Conservation (phyloP, 2,329 filamentous ascomycete genomes). For the Fusarium sambucinum region DNA sequence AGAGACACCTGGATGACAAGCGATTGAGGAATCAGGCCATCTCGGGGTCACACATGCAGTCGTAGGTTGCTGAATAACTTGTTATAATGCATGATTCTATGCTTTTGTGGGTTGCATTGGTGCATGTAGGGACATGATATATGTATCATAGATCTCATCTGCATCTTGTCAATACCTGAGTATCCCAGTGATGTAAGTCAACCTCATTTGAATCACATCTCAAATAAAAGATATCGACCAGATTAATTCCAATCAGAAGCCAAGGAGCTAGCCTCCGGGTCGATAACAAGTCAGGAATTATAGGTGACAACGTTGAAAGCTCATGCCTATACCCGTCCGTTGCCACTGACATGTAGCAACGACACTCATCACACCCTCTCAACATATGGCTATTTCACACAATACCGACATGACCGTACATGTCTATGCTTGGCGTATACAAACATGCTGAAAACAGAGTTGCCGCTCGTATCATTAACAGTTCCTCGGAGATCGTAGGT, state of each 20-base stretch:
- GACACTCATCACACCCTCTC: conserved; percentile 9
- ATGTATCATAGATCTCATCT: conserved; percentile 40
- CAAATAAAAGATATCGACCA: not conserved
- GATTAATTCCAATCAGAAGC: conserved; percentile 9
- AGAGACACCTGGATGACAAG: conserved; percentile 20
- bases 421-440: conserved; percentile 9
- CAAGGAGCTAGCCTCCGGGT: not conserved
- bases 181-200: not conserved
- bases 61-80: conserved; percentile 19
- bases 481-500: conserved; percentile 24
- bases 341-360: conserved; percentile 13
- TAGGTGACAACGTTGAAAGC: conserved; percentile 1
- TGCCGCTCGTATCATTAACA: conserved; percentile 19
- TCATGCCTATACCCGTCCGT: conserved; percentile 8
- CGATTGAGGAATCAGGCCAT: conserved; percentile 32
- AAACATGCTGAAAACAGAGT: conserved; percentile 21
- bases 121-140: conserved; percentile 2
- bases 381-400: conserved; percentile 25
- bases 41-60: conserved; percentile 31
- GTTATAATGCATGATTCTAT: conserved; percentile 18
- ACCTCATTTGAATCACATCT: conserved; percentile 4
- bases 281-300: not conserved
- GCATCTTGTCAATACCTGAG: conserved; percentile 11
- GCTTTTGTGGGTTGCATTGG: conserved; percentile 30
- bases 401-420: conserved; percentile 2